phyloP scores from a whole-genome alignment of 805 yeast genomes.

The Candida pseudoglaebosa region DNA sequence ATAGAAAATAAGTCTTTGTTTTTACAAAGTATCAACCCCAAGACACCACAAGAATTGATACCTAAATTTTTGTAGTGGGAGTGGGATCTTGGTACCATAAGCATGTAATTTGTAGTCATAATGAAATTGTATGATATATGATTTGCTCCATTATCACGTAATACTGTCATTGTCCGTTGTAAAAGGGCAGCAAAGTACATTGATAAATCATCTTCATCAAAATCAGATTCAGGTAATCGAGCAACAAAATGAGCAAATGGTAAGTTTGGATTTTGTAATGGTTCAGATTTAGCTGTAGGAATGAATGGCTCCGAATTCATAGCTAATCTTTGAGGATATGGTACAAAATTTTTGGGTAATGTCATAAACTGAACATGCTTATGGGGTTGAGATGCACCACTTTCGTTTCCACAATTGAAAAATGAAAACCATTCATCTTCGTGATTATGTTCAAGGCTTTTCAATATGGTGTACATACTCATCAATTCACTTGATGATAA shows the following conservation, averaged over 20 bases:
- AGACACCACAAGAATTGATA: constrained; percentile 74
- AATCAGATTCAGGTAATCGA: constrained; percentile 46
- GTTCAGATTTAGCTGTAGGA: constrained; percentile 52
- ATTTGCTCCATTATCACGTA: constrained; percentile 47
- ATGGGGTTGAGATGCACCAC: constrained; percentile 95
- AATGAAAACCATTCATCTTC: constrained; percentile 63
- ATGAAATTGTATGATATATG: constrained; percentile 73
- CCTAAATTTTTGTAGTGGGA: constrained; percentile 56
- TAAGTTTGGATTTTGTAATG: constrained; percentile 55
- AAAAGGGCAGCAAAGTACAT: constrained; percentile 69
- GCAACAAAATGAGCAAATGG: constrained; percentile 81
- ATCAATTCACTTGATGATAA: constrained; percentile 66
- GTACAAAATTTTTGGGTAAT: constrained; percentile 53
- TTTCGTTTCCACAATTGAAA: constrained; percentile 80
- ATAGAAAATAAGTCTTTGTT: constrained; percentile 50
- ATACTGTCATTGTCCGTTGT: constrained; percentile 64
- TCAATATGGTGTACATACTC: constrained; percentile 54
- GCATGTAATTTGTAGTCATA: constrained; percentile 78
- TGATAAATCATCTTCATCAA: constrained; percentile 56
- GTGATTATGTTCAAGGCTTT: constrained; percentile 38
- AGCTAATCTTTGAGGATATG: constrained; percentile 50
- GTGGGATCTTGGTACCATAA: constrained; percentile 75
- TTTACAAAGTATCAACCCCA: constrained; percentile 78
- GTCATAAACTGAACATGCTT: constrained; percentile 86
- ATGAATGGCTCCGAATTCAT: constrained; percentile 48